Evolutionary conservation across 2,329 filamentous ascomycete genomes (phyloP).

Genomic region (Microcera coccophila): DNA sequence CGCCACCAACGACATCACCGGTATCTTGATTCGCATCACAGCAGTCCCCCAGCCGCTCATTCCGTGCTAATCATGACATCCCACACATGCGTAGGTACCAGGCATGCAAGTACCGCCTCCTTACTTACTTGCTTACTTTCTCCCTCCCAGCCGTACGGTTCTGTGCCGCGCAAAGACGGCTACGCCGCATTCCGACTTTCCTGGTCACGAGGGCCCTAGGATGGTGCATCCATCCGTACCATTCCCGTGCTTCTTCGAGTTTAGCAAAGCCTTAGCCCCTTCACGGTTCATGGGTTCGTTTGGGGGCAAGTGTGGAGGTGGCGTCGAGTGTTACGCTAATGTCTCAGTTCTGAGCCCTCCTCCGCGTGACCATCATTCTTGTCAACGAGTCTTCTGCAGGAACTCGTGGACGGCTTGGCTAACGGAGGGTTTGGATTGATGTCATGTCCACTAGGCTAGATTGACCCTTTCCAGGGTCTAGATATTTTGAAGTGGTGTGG

Average conservation of each 20-base stretch:
- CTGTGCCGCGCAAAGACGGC: not conserved
- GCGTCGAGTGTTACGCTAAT: conserved; percentile 11
- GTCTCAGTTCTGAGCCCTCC: conserved; percentile 8
- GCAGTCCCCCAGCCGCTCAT: not conserved
- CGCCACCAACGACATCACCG: not conserved
- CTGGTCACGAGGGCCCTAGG: not conserved
- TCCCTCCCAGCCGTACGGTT: not conserved
- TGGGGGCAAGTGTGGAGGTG: conserved; percentile 15
- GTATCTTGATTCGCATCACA: not conserved
- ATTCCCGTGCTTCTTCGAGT: not conserved
- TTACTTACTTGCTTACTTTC: not conserved
- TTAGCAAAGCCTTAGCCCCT: not conserved
- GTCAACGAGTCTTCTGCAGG: conserved; percentile 11
- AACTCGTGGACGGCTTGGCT: conserved; percentile 12
- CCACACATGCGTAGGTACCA: too few species aligned
- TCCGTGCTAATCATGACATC: not conserved
- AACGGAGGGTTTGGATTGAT: not conserved
- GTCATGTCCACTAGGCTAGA: not conserved
- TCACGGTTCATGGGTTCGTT: not conserved
- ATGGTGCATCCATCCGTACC: not conserved
- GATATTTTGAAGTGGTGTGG: conserved; percentile 1
- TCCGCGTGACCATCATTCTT: conserved; percentile 11
- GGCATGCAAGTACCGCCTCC: too few species aligned
- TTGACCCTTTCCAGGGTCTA: not conserved
- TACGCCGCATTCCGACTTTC: not conserved